Evolutionary conservation across 2,329 filamentous ascomycete species (phyloP).

Genomic region (Alternaria arbusti): DNA sequence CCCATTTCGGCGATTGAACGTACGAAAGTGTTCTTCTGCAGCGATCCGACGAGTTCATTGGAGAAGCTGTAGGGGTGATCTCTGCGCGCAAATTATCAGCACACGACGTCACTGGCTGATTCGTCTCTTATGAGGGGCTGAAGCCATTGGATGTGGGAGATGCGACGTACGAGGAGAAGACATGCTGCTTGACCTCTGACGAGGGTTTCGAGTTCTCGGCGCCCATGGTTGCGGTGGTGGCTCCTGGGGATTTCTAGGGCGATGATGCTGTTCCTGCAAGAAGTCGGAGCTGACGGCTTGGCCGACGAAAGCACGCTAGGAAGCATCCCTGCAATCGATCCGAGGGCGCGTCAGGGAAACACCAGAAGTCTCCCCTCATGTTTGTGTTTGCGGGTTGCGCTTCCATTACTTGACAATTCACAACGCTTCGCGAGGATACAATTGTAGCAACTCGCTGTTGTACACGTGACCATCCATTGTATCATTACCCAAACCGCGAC

Average conservation of each 20-base stretch:
- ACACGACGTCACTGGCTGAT: constrained; percentile 8
- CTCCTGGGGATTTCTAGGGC: constrained; percentile 24
- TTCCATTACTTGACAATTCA: neutral
- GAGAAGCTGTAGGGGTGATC: constrained; percentile 74
- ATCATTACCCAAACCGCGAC: neutral
- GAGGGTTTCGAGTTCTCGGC: constrained; percentile 67
- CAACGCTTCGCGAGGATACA: neutral
- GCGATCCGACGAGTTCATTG: constrained; percentile 78
- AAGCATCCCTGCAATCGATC: constrained; percentile 20
- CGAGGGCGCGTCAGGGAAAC: constrained; percentile 19
- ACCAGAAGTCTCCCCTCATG: constrained; percentile 16
- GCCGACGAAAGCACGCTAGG: constrained; percentile 33
- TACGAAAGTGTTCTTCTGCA: constrained; percentile 89
- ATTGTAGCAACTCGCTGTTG: neutral
- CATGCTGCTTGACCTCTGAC: constrained; percentile 61
- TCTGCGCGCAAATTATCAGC: constrained; percentile 53
- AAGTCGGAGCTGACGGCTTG: constrained; percentile 40
- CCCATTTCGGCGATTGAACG: neutral
- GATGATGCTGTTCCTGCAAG: constrained; percentile 39
- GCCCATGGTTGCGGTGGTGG: constrained; percentile 59
- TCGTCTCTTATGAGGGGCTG: neutral
- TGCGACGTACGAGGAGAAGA: constrained; percentile 65
- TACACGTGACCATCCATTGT: neutral
- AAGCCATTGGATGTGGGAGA: constrained; percentile 29
- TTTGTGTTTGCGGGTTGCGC: neutral